Evolutionary conservation across 1,139 yeast species (phyloP).

Genomic region (Taiozyma sp.): DNA sequence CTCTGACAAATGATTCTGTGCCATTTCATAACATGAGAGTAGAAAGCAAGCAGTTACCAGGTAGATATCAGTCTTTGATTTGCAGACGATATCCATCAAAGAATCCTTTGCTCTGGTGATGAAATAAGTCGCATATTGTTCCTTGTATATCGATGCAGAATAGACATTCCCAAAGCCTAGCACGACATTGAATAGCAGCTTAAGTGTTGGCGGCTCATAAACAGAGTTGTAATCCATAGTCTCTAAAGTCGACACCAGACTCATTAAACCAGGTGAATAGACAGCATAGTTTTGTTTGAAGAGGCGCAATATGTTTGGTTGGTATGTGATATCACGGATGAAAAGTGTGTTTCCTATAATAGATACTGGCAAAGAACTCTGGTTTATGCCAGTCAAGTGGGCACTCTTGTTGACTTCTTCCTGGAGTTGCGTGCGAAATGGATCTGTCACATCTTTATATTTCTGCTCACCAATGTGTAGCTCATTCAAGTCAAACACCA

Average conservation of each 20-base stretch:
- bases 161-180: conserved; percentile 22
- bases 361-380: conserved; percentile 12
- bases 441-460: not conserved
- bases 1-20: conserved; percentile 25
- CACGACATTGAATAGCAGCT: conserved; percentile 19
- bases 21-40: conserved; percentile 26
- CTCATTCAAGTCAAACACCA: not conserved
- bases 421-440: conserved; percentile 6
- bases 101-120: conserved; percentile 22
- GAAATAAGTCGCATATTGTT: conserved; percentile 12
- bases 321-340: conserved; percentile 17
- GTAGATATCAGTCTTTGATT: conserved; percentile 19
- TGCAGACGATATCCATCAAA: conserved; percentile 18
- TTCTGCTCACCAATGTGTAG: not conserved
- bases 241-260: conserved; percentile 8
- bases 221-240: conserved; percentile 13
- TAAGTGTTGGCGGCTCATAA: conserved; percentile 14
- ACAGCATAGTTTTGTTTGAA: conserved; percentile 18
- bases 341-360: conserved; percentile 11
- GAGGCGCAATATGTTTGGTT: conserved; percentile 9
- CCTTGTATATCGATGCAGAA: conserved; percentile 14
- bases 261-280: conserved; percentile 13
- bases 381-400: not conserved
- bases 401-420: conserved; percentile 2
- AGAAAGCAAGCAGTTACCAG: conserved; percentile 21